phyloP scores from a whole-genome alignment of 1,139 yeast genomes.

The Keqinozyma sinolaborantium region DNA sequence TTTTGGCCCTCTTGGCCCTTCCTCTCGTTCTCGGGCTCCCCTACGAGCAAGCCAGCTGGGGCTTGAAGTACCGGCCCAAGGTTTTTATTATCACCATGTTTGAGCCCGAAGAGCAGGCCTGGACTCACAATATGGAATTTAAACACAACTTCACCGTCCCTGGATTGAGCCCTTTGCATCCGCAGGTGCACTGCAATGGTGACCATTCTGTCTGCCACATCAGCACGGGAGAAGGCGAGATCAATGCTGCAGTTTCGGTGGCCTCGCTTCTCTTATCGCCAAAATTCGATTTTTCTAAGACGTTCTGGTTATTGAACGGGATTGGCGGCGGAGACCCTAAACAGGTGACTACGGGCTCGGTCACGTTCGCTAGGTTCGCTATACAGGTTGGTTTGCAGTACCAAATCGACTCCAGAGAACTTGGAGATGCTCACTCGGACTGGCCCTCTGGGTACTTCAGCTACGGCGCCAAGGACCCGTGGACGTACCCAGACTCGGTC shows the following conservation, averaged over 20 bases:
- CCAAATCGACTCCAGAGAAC: constrained; percentile 46
- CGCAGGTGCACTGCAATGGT: constrained; percentile 51
- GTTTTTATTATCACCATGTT: constrained; percentile 58
- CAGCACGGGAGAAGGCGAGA: constrained; percentile 69
- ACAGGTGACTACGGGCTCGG: constrained; percentile 49
- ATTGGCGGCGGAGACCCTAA: constrained; percentile 65
- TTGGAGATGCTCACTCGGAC: constrained; percentile 44
- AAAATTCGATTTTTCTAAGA: constrained; percentile 52
- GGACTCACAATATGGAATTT: constrained; percentile 48
- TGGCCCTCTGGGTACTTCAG: constrained; percentile 64
- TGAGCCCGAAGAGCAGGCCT: constrained; percentile 49
- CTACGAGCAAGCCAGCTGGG: background rate
- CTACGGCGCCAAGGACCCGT: constrained; percentile 50
- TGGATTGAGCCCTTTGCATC: constrained; percentile 62
- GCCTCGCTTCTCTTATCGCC: constrained; percentile 54
- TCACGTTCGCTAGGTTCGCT: constrained; percentile 59
- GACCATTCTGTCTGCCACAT: constrained; percentile 56
- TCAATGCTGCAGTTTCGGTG: constrained; percentile 62
- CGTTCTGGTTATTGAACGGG: constrained; percentile 64
- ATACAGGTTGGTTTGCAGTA: constrained; percentile 62
- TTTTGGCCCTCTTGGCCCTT: background rate
- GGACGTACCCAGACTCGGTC: constrained; percentile 49
- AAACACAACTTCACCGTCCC: constrained; percentile 55
- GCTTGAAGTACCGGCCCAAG: constrained; percentile 41
- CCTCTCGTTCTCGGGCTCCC: background rate